Conservation (phyloP, 495 filamentous ascomycete genomes). For the Lasiosphaeria hispida region DNA sequence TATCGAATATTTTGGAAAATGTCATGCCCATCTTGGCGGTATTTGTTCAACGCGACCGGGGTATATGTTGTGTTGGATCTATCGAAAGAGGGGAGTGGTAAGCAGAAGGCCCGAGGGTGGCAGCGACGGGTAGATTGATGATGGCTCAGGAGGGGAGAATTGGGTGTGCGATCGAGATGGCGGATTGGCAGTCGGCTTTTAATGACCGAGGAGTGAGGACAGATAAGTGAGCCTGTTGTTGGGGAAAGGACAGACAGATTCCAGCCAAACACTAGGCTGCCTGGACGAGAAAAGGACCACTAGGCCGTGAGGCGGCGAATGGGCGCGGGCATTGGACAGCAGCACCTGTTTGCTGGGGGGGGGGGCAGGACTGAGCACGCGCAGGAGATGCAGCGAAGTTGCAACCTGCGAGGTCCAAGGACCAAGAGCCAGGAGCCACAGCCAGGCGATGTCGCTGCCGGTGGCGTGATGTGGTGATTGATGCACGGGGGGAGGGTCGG, state of each 20-base stretch:
- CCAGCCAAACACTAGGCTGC: constrained; percentile 16
- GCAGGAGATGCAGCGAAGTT: no score
- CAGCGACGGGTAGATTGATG: not conserved
- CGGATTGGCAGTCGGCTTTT: constrained; percentile 11
- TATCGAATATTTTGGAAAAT: constrained; percentile 58
- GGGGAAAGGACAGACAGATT: constrained; percentile 13
- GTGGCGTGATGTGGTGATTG: constrained; percentile 20
- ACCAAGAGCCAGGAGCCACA: not conserved
- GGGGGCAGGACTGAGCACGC: not conserved
- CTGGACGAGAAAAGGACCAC: constrained; percentile 13
- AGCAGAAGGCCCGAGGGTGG: constrained; percentile 5
- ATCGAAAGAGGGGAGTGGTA: constrained; percentile 10
- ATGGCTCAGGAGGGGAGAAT: constrained; percentile 2
- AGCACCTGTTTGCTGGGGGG: constrained; percentile 8
- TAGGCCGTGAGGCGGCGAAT: constrained; percentile 12
- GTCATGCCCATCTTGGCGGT: constrained; percentile 35
- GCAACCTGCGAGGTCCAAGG: no score
- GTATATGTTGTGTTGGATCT: constrained; percentile 14
- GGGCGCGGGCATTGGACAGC: constrained; percentile 13
- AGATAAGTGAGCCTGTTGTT: constrained; percentile 27
- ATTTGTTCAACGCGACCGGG: constrained; percentile 16
- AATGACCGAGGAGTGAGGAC: constrained; percentile 29
- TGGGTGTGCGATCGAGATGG: constrained; percentile 12
- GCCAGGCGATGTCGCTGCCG: constrained; percentile 9
- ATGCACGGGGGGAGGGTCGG: not conserved